A percentile compares a stretch with the other conserved stretches of the same genome.
Conservation (phyloP, 352 stramenopile species). For the Peronospora tabacina region DNA sequence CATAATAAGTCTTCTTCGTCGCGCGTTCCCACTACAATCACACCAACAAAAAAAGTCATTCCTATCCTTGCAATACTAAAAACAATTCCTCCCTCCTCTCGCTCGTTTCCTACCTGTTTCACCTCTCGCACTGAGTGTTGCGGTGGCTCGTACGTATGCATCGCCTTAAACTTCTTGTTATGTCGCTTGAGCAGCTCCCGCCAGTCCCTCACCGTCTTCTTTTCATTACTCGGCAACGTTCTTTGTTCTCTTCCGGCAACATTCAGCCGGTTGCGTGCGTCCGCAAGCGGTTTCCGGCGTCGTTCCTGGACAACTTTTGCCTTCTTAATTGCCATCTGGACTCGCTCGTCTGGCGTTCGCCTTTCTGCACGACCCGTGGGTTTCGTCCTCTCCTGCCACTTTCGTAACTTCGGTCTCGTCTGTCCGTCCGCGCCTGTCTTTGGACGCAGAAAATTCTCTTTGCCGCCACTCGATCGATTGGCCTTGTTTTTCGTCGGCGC, state of each 20-base stretch:
- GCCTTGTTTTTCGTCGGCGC: neutral
- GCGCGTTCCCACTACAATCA: conserved; percentile 60
- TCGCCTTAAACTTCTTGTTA: conserved; percentile 75
- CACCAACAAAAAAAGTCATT: neutral
- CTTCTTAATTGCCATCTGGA: conserved; percentile 6
- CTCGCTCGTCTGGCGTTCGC: conserved; percentile 16
- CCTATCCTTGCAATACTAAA: neutral
- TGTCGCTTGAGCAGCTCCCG: conserved; percentile 53
- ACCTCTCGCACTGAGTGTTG: conserved; percentile 73
- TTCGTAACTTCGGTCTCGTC: conserved; percentile 10
- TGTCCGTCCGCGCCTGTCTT: conserved; percentile 10
- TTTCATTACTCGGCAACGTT: neutral
- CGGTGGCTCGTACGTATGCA: conserved; percentile 68
- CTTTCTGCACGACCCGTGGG: conserved; percentile 21
- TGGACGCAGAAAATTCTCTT: conserved; percentile 30
- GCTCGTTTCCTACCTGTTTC: conserved; percentile 35
- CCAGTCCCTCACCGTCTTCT: conserved; percentile 43
- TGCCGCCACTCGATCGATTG: conserved; percentile 8
- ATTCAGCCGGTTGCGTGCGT: conserved; percentile 17
- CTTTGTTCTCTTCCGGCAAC: conserved; percentile 2
- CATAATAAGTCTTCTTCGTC: conserved; percentile 63
- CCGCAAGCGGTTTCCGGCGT: conserved; percentile 11
- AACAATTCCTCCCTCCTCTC: neutral
- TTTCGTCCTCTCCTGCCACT: conserved; percentile 6
- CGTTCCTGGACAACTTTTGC: neutral